Evolutionary conservation across 495 filamentous ascomycete species (phyloP).

Genomic region (Penicillium angulare): DNA sequence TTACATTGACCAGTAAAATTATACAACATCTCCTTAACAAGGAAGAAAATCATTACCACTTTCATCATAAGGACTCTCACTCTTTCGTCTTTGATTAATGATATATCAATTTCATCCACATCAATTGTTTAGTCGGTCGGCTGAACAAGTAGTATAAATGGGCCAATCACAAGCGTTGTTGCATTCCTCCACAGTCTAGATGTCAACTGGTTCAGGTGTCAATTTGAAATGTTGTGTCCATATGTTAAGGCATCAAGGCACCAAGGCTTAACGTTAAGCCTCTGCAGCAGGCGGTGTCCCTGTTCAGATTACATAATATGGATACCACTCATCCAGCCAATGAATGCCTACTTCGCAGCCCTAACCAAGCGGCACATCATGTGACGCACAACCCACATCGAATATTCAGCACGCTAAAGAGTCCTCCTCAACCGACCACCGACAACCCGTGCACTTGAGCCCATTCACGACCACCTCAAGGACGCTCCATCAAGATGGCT

Average conservation of each 20-base stretch:
- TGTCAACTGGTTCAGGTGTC: neutral
- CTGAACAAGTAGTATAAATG: neutral
- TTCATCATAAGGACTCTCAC: no score
- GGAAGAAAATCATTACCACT: no score
- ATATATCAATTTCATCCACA: no score
- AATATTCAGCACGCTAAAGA: slow-evolving; percentile 27
- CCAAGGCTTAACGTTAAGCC: no score
- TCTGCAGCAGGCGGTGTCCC: no score
- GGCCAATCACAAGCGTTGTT: neutral
- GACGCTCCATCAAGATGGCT: slow-evolving; percentile 40
- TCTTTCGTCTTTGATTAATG: no score
- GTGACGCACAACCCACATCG: slow-evolving; percentile 42
- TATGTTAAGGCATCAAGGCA: neutral
- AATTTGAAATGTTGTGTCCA: neutral
- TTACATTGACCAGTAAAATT: no score
- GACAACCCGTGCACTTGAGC: slow-evolving; percentile 35
- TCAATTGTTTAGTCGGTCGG: no score
- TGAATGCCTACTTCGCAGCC: slow-evolving; percentile 14
- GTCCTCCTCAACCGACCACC: slow-evolving; percentile 32
- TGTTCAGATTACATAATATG: neutral
- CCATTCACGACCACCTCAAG: slow-evolving; percentile 29
- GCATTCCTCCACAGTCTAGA: neutral
- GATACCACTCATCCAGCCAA: slow-evolving; percentile 14
- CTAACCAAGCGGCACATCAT: slow-evolving; percentile 35
- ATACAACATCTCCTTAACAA: no score